Conservation (phyloP, 768 basidiomycete species). For the Antrodiella citrinella region DNA sequence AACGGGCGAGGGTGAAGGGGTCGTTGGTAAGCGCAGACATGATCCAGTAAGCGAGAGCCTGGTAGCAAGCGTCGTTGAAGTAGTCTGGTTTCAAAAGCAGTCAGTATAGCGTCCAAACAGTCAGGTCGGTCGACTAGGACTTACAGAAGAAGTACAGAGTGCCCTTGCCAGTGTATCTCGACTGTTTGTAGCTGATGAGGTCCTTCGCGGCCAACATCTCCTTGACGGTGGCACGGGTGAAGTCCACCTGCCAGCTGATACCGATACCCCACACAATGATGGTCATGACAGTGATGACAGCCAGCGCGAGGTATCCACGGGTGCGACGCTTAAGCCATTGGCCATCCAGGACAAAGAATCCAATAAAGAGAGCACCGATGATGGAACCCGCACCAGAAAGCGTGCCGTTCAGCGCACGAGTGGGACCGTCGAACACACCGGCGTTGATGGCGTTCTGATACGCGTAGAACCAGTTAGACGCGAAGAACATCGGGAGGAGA, state of each 20-base stretch:
- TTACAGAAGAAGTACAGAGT: conserved; percentile 33
- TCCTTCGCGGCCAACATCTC: not conserved
- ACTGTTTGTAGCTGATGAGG: conserved; percentile 26
- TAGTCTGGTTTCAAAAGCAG: conserved; percentile 27
- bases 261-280: conserved; percentile 31
- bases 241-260: conserved; percentile 33
- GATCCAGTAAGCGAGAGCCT: conserved; percentile 31
- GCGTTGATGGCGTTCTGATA: conserved; percentile 36
- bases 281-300: conserved; percentile 21
- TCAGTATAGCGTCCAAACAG: no score
- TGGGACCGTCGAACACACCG: conserved; percentile 32
- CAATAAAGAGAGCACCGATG: conserved; percentile 34
- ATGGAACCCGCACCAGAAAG: conserved; percentile 34
- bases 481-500: conserved; percentile 36
- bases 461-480: conserved; percentile 38
- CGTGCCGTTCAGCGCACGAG: conserved; percentile 34
- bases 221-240: conserved; percentile 19
- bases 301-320: conserved; percentile 32
- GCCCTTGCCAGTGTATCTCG: conserved; percentile 26
- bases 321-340: conserved; percentile 25
- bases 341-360: conserved; percentile 31
- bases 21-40: conserved; percentile 38
- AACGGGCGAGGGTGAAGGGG: conserved; percentile 36
- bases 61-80: conserved; percentile 29
- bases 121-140: no score